Percentiles rank a stretch among this genome's conserved stretches.
Evolutionary conservation across 768 basidiomycete genomes (phyloP).

Genomic region (Mrakia hoshinonis): DNA sequence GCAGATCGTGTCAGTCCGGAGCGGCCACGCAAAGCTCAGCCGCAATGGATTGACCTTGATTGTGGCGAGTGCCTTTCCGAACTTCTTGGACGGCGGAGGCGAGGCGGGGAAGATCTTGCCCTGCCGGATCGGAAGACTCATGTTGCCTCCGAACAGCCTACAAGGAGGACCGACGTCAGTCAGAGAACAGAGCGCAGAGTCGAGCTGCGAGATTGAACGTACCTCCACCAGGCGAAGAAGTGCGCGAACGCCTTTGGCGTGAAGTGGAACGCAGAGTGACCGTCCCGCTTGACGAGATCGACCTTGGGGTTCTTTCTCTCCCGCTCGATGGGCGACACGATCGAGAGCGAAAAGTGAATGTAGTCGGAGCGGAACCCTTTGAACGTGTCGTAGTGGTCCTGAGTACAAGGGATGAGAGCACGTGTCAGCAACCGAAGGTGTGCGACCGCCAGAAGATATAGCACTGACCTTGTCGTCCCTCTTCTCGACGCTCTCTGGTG

Average conservation of each 20-base stretch:
- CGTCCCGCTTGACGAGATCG: constrained; percentile 12
- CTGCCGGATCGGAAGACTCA: constrained; percentile 77
- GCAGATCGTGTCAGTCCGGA: not conserved
- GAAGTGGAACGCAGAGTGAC: constrained; percentile 68
- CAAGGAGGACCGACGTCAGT: not conserved
- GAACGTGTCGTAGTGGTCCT: constrained; percentile 55
- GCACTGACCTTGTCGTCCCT: constrained; percentile 33
- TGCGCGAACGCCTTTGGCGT: constrained; percentile 75
- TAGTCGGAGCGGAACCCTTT: constrained; percentile 86
- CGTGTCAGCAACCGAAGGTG: not conserved
- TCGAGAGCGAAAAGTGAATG: constrained; percentile 80
- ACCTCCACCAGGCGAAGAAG: constrained; percentile 82
- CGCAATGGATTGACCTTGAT: constrained; percentile 52
- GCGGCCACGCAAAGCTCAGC: not conserved
- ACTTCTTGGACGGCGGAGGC: constrained; percentile 68
- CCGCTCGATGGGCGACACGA: constrained; percentile 54
- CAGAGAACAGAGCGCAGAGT: not conserved
- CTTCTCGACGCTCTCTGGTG: constrained; percentile 33
- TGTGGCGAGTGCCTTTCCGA: constrained; percentile 78
- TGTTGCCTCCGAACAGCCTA: constrained; percentile 61
- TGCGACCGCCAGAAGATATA: not conserved
- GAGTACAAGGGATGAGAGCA: constrained; percentile 14
- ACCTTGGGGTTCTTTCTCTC: constrained; percentile 12
- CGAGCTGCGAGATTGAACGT: not conserved
- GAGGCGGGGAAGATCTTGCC: constrained; percentile 66